Base-by-base conservation (phyloP, 345 rosid genomes). In the Durio zibethinus region DNA sequence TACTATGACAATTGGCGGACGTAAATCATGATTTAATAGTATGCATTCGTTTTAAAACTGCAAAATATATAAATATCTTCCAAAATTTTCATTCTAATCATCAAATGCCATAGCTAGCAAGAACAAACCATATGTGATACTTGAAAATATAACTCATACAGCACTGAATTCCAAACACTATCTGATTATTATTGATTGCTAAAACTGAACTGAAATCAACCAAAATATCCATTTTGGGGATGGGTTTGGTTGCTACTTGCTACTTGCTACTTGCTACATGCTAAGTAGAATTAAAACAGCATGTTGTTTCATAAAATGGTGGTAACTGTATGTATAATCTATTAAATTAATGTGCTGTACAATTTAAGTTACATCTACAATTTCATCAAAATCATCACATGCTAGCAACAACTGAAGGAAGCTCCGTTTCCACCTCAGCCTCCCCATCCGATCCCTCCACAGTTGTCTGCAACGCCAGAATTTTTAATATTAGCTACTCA, bases 351-450 rank as follows among this genome's bases (percentile, higher is more conserved):
- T 74, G 64, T 64, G 40, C 43, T 90, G 88, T 90, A 90, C 97
- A 93, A 14, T 20, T n/a, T 36, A 59, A 76, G 86, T 80, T 88
- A 87, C 90, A 84, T 75, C 80, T 67, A 77, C 65, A 84, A 79
- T 53, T 67, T 75, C 36, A 78, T 75, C 80, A 60, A 60, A 20
- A 75, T 36, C 36, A 82, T 87, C 84, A 95, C 94, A 95, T 90
- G 87, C 93, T 91, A 79, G 92, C 99, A 68, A 93, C 97, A 66
- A 90, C 90, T 10, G 94, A 88, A 11, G 94, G 88, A 45, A 93
- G 81, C 89, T 95, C 97, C 0, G 87, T 66, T 75, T 93, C 99
- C 78, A 79, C 90, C 71, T 93, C 98, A 0, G 82, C 74, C 73
- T 96, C 99, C 78, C 87, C 89, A 20, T 90, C 93, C 0, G 88